Evolutionary conservation across 1,284 basidiomycete genomes (phyloP).

Genomic region (Inonotus obliquus): DNA sequence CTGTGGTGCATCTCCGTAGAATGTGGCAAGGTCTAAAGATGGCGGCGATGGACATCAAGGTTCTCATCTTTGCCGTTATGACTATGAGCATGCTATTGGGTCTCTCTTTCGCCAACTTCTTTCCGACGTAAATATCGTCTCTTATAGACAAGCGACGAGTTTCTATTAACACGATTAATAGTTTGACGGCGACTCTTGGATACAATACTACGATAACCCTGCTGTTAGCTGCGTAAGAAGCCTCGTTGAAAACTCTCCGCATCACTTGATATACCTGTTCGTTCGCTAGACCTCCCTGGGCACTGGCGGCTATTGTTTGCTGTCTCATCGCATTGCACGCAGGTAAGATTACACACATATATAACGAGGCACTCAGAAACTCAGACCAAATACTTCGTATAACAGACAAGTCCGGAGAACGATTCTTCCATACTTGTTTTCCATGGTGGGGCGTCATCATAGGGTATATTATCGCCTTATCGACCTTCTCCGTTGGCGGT

Average conservation of each 20-base stretch:
- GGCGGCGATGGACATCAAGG: constrained; percentile 32
- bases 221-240: constrained; percentile 32
- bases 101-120: constrained; percentile 37
- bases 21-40: constrained; percentile 23
- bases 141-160: too few species aligned
- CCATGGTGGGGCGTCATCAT: constrained; percentile 60
- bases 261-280: background rate
- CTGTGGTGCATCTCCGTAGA: background rate
- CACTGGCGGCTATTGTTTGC: constrained; percentile 50
- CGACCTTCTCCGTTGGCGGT: constrained; percentile 47
- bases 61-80: constrained; percentile 30
- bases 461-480: constrained; percentile 58
- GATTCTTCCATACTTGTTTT: constrained; percentile 60
- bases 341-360: constrained; percentile 35
- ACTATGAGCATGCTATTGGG: constrained; percentile 24
- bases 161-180: constrained; percentile 15
- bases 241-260: too few species aligned
- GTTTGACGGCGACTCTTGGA: constrained; percentile 34
- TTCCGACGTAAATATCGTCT: constrained; percentile 24
- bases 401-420: constrained; percentile 55
- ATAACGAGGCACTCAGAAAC: background rate
- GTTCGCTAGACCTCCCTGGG: constrained; percentile 54
- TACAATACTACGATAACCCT: constrained; percentile 32
- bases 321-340: constrained; percentile 63
- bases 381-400: background rate